These are phyloP conservation scores for Artemisia annua DNA, from an alignment of 129 eudicot genomes.

Conservation along the genomic window DNA sequence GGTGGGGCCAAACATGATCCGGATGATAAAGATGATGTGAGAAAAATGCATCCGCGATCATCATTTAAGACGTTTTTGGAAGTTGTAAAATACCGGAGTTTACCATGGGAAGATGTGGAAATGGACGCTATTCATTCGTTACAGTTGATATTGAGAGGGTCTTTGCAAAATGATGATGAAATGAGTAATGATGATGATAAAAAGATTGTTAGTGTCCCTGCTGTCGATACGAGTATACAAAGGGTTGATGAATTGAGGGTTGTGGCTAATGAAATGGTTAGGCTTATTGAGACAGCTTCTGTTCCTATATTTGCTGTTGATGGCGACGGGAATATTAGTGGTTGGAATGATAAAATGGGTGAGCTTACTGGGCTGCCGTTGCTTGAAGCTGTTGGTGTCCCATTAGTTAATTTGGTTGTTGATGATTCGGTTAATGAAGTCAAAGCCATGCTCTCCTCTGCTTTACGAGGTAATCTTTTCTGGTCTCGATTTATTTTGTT, in stretches of 20 bases:
- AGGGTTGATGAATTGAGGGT: slow-evolving; percentile 64
- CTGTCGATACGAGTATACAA: slow-evolving; percentile 45
- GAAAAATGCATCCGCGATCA: slow-evolving; percentile 86
- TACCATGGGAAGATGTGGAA: slow-evolving; percentile 93
- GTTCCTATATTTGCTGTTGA: slow-evolving; percentile 83
- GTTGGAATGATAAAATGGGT: slow-evolving; percentile 76
- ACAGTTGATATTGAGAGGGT: slow-evolving; percentile 70
- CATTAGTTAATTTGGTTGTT: slow-evolving; percentile 51
- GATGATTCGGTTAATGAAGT: slow-evolving; percentile 54
- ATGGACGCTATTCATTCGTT: slow-evolving; percentile 92
- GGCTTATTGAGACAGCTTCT: slow-evolving; percentile 84
- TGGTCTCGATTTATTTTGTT: neutral
- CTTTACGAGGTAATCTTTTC: slow-evolving; percentile 56
- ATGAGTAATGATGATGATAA: slow-evolving; percentile 41
- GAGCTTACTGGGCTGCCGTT: slow-evolving; percentile 69
- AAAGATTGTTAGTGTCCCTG: slow-evolving; percentile 68
- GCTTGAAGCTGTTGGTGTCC: slow-evolving; percentile 59
- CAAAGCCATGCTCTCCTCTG: slow-evolving; percentile 54
- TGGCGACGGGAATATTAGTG: slow-evolving; percentile 62
- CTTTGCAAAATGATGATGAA: slow-evolving; percentile 54
- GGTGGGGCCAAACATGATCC: slow-evolving; percentile 93
- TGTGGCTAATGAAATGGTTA: slow-evolving; percentile 81
- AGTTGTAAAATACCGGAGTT: slow-evolving; percentile 71
- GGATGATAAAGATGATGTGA: slow-evolving; percentile 64
- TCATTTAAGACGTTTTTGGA: slow-evolving; percentile 83